Percentiles rank a stretch among this genome's conserved stretches.
Evolutionary conservation across 257 asterid species (phyloP).

Genomic region (Striga asiatica): DNA sequence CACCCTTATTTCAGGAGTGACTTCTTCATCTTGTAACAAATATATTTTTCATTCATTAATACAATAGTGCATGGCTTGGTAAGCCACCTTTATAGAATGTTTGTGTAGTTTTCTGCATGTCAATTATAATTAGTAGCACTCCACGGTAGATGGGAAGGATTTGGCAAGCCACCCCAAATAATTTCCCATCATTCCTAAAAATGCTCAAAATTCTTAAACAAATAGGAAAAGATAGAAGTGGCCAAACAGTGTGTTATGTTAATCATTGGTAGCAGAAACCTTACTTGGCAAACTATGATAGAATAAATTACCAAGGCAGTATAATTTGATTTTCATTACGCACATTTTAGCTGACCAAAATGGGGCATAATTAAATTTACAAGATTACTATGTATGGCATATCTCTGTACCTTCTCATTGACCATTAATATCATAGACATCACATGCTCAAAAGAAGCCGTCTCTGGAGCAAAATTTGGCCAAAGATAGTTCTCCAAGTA

Average conservation of each 20-base stretch:
- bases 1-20: not conserved
- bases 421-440: slow-evolving; percentile 98
- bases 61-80: not conserved
- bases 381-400: not conserved
- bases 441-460: slow-evolving; percentile 85
- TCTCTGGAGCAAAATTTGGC: slow-evolving; percentile 87
- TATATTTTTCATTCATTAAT: not conserved
- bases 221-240: not conserved
- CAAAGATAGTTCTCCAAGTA: slow-evolving; percentile 92
- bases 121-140: not conserved
- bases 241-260: not conserved
- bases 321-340: not conserved
- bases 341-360: not conserved
- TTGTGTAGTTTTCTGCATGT: not conserved
- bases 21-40: not conserved
- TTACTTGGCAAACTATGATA: not conserved
- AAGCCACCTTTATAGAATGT: not conserved
- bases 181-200: not conserved
- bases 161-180: not conserved
- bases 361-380: not conserved
- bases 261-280: slow-evolving; percentile 5
- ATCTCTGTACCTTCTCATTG: slow-evolving; percentile 76
- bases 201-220: too few relatives aligned
- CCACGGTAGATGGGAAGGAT: not conserved
- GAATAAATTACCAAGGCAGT: slow-evolving; percentile 4